Evolutionary conservation across 2,329 filamentous ascomycete species (phyloP), one percentile per base, ranked within the genome.

Genomic region (Ascochyta fabae): DNA sequence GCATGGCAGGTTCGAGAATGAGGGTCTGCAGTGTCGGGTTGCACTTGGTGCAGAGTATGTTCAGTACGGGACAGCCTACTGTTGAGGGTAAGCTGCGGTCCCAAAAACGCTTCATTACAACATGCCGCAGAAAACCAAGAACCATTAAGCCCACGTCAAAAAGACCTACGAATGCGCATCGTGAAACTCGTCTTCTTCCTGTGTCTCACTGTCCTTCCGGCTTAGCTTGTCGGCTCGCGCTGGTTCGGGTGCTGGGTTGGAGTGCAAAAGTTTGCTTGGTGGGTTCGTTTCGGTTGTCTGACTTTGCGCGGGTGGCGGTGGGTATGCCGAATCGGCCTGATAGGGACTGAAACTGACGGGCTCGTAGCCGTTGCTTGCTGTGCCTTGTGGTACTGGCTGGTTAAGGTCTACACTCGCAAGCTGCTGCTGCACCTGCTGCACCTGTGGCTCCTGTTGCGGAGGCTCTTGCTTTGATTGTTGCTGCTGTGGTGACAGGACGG

Each of bases 111-210:
- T 51, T 31, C 31, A 56, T 47, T 42, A 51, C 26, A 48, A 51
- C 38, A 48, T 51, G 42, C 47, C 38, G 38, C 22, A 46, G 39
- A 42, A 51, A 16, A 35, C 34, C 8, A 43, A 27, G n/a, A 48
- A 45, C 34, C 22, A 57, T 2, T 31, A 36, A 52, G 44, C 41
- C 50, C 45, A 38, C 36, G 19, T 49, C 22, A 27, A 33, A 23
- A 22, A 16, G 36, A 48, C 39, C 56, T 66, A 76, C 48, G 74
- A 72, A 45, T 79, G 75, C 6, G 80, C 80, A 69, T 82, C 80
- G 43, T 79, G 74, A 54, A 82, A 82, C 38, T 78, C 75, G 35
- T 82, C 79, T 27, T 79, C 74, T 36, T 75, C 73, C 6, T 77
- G 70, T 12, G 76, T 77, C 48, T 79, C 69, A 27, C 75, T 78